phyloP scores from a whole-genome alignment of 225 moss, liverwort and hornwort genomes.

The Straminergon stramineum region DNA sequence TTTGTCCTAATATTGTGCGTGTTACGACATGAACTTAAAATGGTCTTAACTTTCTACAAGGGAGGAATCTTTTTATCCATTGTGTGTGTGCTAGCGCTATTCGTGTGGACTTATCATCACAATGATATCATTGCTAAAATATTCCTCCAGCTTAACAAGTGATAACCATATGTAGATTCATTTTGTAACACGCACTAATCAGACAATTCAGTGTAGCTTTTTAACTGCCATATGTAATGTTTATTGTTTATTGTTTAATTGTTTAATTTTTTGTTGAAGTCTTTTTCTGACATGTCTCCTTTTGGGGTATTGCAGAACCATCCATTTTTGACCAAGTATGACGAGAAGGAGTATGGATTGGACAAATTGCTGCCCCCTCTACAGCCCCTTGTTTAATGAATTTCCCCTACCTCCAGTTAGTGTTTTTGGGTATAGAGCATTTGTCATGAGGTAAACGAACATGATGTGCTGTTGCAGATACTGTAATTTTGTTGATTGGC shows the following conservation, averaged over 20 bases:
- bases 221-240: neutral
- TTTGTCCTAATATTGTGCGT: neutral
- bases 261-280: neutral
- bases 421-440: neutral
- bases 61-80: neutral
- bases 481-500: constrained; percentile 25
- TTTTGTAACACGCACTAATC: neutral
- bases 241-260: neutral
- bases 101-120: neutral
- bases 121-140: neutral
- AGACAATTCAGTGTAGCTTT: neutral
- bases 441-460: constrained; percentile 6
- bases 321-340: constrained; percentile 51
- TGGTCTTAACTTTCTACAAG: neutral
- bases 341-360: constrained; percentile 37
- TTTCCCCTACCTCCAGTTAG: neutral
- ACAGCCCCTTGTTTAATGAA: constrained; percentile 24
- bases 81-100: neutral
- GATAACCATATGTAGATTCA: neutral
- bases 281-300: neutral
- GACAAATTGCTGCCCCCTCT: constrained; percentile 45
- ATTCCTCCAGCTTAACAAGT: neutral
- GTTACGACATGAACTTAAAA: neutral
- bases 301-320: constrained; percentile 31
- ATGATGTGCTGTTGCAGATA: constrained; percentile 13